These are phyloP conservation scores for Naegleria lovaniensis DNA, from an alignment of 208 protist species.

Conservation along the genomic window DNA sequence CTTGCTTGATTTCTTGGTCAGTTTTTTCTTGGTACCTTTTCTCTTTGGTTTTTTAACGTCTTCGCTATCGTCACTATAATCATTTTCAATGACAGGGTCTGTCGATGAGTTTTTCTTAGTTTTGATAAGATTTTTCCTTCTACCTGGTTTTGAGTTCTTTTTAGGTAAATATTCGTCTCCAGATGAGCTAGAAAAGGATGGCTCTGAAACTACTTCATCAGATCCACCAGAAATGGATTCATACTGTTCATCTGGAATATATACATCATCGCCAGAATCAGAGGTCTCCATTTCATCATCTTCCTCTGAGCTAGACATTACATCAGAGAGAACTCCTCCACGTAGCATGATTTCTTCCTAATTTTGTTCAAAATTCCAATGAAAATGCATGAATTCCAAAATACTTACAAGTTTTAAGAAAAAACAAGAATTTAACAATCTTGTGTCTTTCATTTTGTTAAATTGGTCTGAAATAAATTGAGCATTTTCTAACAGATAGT, in stretches of 20 bases:
- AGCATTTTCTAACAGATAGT: background rate
- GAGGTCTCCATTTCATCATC: background rate
- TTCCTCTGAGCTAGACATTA: background rate
- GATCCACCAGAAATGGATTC: background rate
- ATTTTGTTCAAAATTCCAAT: background rate
- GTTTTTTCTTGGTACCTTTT: background rate
- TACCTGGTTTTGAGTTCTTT: background rate
- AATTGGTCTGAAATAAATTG: background rate
- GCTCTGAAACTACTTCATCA: background rate
- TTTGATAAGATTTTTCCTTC: background rate
- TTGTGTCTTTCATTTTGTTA: background rate
- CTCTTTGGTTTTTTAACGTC: background rate
- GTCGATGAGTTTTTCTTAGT: background rate
- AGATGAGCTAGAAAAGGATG: background rate
- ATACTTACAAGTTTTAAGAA: background rate
- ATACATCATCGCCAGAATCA: background rate
- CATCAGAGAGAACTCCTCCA: background rate
- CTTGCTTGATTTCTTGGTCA: background rate
- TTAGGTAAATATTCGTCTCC: too few relatives aligned
- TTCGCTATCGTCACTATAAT: background rate
- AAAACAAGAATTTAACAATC: background rate
- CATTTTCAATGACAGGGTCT: background rate
- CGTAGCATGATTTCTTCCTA: background rate
- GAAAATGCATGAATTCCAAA: background rate
- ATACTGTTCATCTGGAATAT: background rate